Evolutionary conservation across 805 yeast genomes (phyloP).

Genomic region (Brettanomyces nanus): DNA sequence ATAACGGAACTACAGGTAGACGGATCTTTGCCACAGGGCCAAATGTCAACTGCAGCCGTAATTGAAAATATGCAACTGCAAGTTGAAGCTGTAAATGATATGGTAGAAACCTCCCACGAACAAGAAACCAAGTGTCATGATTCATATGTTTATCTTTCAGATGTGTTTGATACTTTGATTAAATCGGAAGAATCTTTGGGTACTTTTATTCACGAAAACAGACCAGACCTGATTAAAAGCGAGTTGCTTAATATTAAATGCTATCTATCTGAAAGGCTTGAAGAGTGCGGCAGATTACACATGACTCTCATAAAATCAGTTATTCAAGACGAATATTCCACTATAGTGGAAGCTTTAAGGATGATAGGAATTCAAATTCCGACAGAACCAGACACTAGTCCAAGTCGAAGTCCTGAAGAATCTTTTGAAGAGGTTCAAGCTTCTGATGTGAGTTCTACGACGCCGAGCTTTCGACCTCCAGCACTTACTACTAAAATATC

Average conservation of each 20-base stretch:
- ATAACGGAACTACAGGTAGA: slow-evolving; percentile 6
- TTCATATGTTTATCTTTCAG: slow-evolving; percentile 18
- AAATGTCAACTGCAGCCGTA: slow-evolving; percentile 5
- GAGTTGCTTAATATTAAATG: slow-evolving; percentile 7
- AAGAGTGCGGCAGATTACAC: slow-evolving; percentile 8
- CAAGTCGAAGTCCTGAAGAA: slow-evolving; percentile 5
- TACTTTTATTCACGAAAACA: slow-evolving; percentile 9
- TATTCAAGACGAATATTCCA: slow-evolving; percentile 18
- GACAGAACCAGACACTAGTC: neutral
- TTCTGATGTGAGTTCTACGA: neutral
- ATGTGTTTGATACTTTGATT: slow-evolving; percentile 18
- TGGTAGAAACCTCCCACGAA: slow-evolving; percentile 12
- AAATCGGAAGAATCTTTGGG: slow-evolving; percentile 17
- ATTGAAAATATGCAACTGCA: slow-evolving; percentile 18
- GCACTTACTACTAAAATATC: too few species aligned
- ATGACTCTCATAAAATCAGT: slow-evolving; percentile 12
- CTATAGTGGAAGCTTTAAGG: slow-evolving; percentile 17
- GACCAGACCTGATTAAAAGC: slow-evolving; percentile 11
- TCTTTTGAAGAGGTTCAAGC: slow-evolving; percentile 1
- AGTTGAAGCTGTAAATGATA: slow-evolving; percentile 19
- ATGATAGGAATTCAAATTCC: slow-evolving; percentile 13
- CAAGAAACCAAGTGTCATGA: slow-evolving; percentile 17
- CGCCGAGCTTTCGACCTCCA: too few species aligned
- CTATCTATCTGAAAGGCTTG: slow-evolving; percentile 10
- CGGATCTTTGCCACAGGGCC: slow-evolving; percentile 1